These are phyloP conservation scores for Fusarium pseudonygamai DNA, from an alignment of 2,329 filamentous ascomycete genomes.

Conservation along the genomic window DNA sequence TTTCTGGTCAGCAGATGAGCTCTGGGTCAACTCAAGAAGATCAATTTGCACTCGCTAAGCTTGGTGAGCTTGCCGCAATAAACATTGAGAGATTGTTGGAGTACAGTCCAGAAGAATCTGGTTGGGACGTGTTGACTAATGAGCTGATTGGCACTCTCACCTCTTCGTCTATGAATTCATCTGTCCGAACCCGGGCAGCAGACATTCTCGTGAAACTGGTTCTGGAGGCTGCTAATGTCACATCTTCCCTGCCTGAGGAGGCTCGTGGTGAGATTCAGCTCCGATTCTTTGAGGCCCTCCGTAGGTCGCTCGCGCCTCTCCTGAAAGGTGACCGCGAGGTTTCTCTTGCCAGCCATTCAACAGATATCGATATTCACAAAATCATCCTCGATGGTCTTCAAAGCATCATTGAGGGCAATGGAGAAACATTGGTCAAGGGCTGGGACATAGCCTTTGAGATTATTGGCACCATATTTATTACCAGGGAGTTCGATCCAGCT, in stretches of 20 bases:
- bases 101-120: conserved; percentile 72
- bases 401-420: conserved; percentile 85
- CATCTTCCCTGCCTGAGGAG: conserved; percentile 61
- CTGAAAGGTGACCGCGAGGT: conserved; percentile 62
- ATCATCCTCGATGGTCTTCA: conserved; percentile 83
- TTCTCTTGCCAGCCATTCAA: conserved; percentile 67
- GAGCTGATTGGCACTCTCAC: conserved; percentile 64
- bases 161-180: conserved; percentile 57
- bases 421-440: conserved; percentile 81
- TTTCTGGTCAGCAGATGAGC: conserved; percentile 53
- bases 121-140: conserved; percentile 75
- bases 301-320: conserved; percentile 65
- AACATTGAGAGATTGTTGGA: conserved; percentile 79
- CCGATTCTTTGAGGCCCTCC: conserved; percentile 75
- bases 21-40: conserved; percentile 68
- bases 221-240: conserved; percentile 66
- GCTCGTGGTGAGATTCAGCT: conserved; percentile 71
- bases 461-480: conserved; percentile 81
- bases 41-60: conserved; percentile 75
- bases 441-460: conserved; percentile 90
- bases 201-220: conserved; percentile 70
- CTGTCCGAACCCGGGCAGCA: conserved; percentile 68
- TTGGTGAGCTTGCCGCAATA: conserved; percentile 76
- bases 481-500: conserved; percentile 48
- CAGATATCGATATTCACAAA: conserved; percentile 82